These are phyloP conservation scores for Lepidium didymum DNA, from an alignment of 345 rosid genomes.

Conservation along the genomic window DNA sequence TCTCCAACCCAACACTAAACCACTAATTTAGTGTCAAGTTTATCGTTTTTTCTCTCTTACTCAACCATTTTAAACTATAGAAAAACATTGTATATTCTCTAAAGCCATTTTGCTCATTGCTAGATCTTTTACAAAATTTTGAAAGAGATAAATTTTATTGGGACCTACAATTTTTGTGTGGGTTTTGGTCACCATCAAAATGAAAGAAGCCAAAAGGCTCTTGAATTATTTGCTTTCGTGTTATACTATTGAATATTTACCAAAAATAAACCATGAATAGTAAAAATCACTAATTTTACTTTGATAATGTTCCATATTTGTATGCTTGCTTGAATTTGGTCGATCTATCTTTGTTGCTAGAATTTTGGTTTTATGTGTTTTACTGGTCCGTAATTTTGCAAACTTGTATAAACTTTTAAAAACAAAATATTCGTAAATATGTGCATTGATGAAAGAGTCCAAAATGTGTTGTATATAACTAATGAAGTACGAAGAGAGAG, in stretches of 20 bases:
- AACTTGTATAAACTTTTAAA: background rate
- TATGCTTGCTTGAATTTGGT: background rate
- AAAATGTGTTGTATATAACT: constrained; percentile 10
- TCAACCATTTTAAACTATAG: too few relatives aligned
- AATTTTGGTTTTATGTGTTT: background rate
- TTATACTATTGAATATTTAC: background rate
- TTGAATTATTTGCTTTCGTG: constrained; percentile 12
- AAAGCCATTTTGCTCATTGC: too few relatives aligned
- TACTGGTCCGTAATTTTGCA: background rate
- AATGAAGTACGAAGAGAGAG: constrained; percentile 20
- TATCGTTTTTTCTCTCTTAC: too few relatives aligned
- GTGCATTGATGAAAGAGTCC: constrained; percentile 1
- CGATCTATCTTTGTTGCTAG: background rate
- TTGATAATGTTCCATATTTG: background rate
- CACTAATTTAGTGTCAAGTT: too few relatives aligned
- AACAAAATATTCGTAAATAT: background rate
- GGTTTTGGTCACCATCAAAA: constrained; percentile 13
- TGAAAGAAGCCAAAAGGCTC: constrained; percentile 11
- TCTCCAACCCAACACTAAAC: too few relatives aligned
- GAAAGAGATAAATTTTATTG: background rate
- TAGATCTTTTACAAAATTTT: background rate
- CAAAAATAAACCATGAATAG: constrained; percentile 6
- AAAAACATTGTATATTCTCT: too few relatives aligned
- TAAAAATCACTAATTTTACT: background rate
- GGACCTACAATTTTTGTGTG: background rate